Conservation (phyloP, 441 rosid genomes). For the Gossypium lobatum region DNA sequence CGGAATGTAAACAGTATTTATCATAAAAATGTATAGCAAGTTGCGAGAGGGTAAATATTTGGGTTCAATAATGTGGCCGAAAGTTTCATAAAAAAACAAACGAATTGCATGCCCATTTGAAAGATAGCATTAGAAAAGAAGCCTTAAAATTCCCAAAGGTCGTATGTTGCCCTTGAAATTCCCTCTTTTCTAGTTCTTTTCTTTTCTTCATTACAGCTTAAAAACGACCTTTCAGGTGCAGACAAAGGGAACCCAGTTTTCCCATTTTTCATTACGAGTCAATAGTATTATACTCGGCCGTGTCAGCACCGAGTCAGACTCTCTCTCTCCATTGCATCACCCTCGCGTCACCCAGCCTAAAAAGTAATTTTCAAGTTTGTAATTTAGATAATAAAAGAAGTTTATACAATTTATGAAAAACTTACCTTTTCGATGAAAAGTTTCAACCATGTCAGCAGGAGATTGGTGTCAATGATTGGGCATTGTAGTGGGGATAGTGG, state of each 20-base stretch:
- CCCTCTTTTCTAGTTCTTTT: background rate
- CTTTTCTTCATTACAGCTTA: background rate
- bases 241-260: background rate
- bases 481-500: background rate
- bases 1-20: too few species aligned
- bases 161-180: background rate
- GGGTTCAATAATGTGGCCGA: too few species aligned
- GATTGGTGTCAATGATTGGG: background rate
- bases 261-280: background rate
- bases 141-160: background rate
- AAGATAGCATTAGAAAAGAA: background rate
- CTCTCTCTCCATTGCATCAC: background rate
- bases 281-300: background rate
- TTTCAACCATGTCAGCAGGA: background rate
- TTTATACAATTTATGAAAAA: background rate
- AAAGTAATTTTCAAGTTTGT: background rate
- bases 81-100: too few species aligned
- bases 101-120: too few species aligned
- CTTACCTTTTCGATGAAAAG: background rate
- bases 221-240: background rate
- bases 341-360: background rate
- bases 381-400: background rate
- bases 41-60: too few species aligned
- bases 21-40: too few species aligned
- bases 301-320: constrained; percentile 12